A percentile compares a stretch with the other conserved stretches of the same genome.
Conservation (phyloP, 805 yeast genomes). For the Torulaspora franciscae region DNA sequence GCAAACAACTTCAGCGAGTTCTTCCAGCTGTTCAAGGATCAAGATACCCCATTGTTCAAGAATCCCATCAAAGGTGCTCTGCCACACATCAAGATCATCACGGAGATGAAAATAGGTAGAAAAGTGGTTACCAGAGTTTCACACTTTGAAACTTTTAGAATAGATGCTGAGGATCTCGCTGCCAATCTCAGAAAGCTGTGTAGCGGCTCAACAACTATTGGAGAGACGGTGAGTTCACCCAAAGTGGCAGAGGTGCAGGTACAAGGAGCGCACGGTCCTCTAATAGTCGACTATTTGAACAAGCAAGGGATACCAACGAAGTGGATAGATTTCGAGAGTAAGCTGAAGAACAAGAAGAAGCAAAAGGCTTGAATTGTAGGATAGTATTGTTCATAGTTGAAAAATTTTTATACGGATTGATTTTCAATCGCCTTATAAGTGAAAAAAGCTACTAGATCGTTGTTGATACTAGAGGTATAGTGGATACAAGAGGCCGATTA, state of each 20-base stretch:
- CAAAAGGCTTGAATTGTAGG: constrained; percentile 1
- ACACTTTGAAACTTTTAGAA: constrained; percentile 61
- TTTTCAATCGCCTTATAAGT: neutral
- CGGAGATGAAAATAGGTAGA: constrained; percentile 76
- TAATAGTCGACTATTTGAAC: constrained; percentile 53
- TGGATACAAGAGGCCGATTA: neutral
- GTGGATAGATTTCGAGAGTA: constrained; percentile 65
- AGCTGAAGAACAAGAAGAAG: constrained; percentile 51
- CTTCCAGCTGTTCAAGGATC: constrained; percentile 42
- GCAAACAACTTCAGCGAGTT: constrained; percentile 45
- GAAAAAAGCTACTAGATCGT: neutral
- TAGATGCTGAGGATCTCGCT: constrained; percentile 62
- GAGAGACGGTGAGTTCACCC: constrained; percentile 49
- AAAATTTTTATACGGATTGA: constrained; percentile 1
- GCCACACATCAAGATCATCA: constrained; percentile 60
- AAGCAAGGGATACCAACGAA: constrained; percentile 57
- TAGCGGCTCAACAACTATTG: constrained; percentile 82
- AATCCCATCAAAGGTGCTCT: constrained; percentile 56
- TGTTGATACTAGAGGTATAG: neutral
- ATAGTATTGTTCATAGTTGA: neutral
- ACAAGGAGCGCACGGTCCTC: constrained; percentile 82
- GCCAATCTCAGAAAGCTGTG: constrained; percentile 70
- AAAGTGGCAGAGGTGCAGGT: constrained; percentile 66
- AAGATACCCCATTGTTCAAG: constrained; percentile 40
- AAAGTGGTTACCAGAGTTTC: constrained; percentile 70